Evolutionary conservation across 345 rosid species (phyloP), one percentile per base, ranked within the genome.

Genomic region (Aquilaria sinensis): DNA sequence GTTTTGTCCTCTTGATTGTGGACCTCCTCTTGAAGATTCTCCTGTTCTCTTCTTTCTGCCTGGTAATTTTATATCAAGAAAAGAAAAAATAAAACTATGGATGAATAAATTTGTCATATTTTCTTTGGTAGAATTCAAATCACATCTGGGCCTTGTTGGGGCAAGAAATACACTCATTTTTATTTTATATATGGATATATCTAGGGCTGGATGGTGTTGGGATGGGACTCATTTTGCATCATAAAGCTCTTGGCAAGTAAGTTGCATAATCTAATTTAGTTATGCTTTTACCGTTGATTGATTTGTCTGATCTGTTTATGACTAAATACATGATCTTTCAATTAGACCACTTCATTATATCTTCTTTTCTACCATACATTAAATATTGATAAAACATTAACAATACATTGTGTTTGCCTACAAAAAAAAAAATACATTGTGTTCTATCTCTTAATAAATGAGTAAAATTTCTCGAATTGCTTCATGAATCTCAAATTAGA

Each of bases 171-270:
- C 8, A n/a, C 13, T 49, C 13, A n/a, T 15, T 51, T 51, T 51
- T 9, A 10, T 49, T 2, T 5, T 37, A 9, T 5, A 37, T 37
- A 4, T 3, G 43, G 5, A 37, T 37, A 37, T 37, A 37, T 37
- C 43, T 5, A 37, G 43, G 55, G 9, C 54, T 89, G 13, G 96
- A 89, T 75, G 96, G 92, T 49, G 76, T 84, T 66, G 98, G 98
- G 60, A 73, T 75, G 74, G 97, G 96, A 53, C 88, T 92, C 51
- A 75, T 74, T 69, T 80, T 91, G 84, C 97, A 92, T 65, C 94
- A 89, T 67, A 84, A 81, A 75, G 80, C 97, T 67, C 87, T 92
- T 32, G 97, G 98, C 62, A 89, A 72, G 97, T 92, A 80, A 76
- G 96, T 78, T 45, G 53, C 15, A 32, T 58, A 14, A 56, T 51